Conservation (phyloP, 2,329 filamentous ascomycete species). For the Nemania abortiva region DNA sequence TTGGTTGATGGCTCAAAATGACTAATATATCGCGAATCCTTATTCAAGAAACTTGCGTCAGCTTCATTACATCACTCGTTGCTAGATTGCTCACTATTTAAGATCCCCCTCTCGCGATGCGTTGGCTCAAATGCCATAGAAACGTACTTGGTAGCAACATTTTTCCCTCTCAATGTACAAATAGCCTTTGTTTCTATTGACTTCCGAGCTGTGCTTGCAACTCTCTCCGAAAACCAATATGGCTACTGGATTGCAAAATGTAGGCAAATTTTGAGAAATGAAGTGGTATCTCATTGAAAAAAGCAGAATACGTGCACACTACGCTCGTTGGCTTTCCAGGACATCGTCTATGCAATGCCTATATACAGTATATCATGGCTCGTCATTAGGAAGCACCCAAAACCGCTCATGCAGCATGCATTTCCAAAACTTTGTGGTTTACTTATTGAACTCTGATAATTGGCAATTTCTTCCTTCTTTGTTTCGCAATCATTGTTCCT, state of each 20-base stretch:
- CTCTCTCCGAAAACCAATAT: not conserved
- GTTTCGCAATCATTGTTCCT: not conserved
- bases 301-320: not conserved
- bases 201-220: not conserved
- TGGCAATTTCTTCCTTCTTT: not conserved
- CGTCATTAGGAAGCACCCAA: slow-evolving; percentile 9
- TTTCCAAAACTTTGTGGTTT: not conserved
- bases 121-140: not conserved
- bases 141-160: too few species aligned
- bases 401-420: not conserved
- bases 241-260: not conserved
- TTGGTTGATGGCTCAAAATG: not conserved
- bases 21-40: not conserved
- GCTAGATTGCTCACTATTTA: not conserved
- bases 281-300: slow-evolving; percentile 26
- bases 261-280: not conserved
- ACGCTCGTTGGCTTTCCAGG: slow-evolving; percentile 5
- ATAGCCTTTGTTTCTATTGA: not conserved
- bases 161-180: not conserved
- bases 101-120: not conserved
- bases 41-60: not conserved
- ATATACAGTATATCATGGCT: slow-evolving; percentile 19
- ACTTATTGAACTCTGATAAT: not conserved
- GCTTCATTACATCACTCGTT: not conserved
- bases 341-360: slow-evolving; percentile 1